phyloP scores from a whole-genome alignment of 805 yeast genomes.

The Debaryomyces castellii region DNA sequence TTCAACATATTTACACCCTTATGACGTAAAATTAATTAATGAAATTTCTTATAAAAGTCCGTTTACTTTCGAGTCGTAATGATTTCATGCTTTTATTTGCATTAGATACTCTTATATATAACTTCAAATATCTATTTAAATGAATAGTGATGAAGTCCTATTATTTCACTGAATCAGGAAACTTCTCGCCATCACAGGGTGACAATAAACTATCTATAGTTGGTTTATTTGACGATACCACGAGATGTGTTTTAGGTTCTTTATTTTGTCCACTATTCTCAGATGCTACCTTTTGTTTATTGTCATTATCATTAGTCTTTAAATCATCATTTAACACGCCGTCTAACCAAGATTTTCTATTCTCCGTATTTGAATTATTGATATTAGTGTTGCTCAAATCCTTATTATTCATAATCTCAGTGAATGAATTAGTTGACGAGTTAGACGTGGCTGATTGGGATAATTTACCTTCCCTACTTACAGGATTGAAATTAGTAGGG shows the following conservation, averaged over 20 bases:
- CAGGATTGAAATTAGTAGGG: slow-evolving; percentile 7
- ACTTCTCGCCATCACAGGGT: slow-evolving; percentile 18
- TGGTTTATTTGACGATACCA: slow-evolving; percentile 20
- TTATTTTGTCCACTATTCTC: slow-evolving; percentile 2
- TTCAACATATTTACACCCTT: too few species aligned
- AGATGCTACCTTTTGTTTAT: neutral
- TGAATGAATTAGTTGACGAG: neutral
- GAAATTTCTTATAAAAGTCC: too few species aligned
- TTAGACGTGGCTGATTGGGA: neutral
- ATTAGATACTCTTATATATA: neutral
- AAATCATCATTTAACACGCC: slow-evolving; percentile 18
- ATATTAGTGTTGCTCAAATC: neutral
- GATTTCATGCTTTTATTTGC: neutral
- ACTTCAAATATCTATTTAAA: too few species aligned
- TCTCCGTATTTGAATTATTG: slow-evolving; percentile 4
- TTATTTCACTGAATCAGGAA: slow-evolving; percentile 4
- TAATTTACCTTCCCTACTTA: neutral
- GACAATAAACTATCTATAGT: slow-evolving; percentile 31
- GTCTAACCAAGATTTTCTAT: slow-evolving; percentile 24
- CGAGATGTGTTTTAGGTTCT: neutral
- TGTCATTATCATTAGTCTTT: neutral
- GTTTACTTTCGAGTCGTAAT: too few species aligned
- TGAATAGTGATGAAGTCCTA: too few species aligned
- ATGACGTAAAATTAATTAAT: too few species aligned
- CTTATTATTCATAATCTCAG: neutral